phyloP scores from a whole-genome alignment of 1,284 basidiomycete species.

The Volvariella surrecta region DNA sequence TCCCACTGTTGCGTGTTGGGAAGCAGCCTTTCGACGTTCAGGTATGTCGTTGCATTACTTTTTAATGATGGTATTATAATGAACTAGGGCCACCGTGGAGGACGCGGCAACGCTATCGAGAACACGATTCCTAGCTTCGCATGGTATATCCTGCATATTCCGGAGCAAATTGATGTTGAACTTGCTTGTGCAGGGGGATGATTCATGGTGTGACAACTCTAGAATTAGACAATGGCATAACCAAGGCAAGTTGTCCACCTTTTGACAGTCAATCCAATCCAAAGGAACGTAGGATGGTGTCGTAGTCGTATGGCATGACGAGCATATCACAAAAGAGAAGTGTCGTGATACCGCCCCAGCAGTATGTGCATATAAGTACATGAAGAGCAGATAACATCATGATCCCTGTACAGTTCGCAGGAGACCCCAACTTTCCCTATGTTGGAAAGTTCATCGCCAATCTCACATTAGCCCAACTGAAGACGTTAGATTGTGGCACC shows the following conservation, averaged over 20 bases:
- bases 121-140: conserved; percentile 66
- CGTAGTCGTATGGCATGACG: conserved; percentile 76
- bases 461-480: conserved; percentile 69
- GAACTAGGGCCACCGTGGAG: conserved; percentile 68
- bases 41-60: conserved; percentile 19
- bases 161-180: background rate
- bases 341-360: conserved; percentile 59
- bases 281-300: conserved; percentile 47
- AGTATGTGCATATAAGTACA: conserved; percentile 38
- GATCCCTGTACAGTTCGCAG: conserved; percentile 27
- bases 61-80: conserved; percentile 2
- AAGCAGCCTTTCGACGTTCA: conserved; percentile 33
- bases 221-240: conserved; percentile 72
- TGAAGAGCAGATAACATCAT: too few relatives aligned
- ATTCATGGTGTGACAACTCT: conserved; percentile 69
- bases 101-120: conserved; percentile 65
- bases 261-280: conserved; percentile 1
- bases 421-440: conserved; percentile 58
- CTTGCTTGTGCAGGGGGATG: conserved; percentile 39
- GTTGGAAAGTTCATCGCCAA: conserved; percentile 71
- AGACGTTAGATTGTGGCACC: conserved; percentile 73
- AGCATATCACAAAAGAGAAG: conserved; percentile 50
- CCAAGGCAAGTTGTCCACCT: conserved; percentile 34
- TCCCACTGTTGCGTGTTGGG: background rate
- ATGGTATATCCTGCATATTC: conserved; percentile 39